These are phyloP conservation scores for Monosporascus sp. DNA, from an alignment of 2,329 filamentous ascomycete genomes.

Conservation along the genomic window DNA sequence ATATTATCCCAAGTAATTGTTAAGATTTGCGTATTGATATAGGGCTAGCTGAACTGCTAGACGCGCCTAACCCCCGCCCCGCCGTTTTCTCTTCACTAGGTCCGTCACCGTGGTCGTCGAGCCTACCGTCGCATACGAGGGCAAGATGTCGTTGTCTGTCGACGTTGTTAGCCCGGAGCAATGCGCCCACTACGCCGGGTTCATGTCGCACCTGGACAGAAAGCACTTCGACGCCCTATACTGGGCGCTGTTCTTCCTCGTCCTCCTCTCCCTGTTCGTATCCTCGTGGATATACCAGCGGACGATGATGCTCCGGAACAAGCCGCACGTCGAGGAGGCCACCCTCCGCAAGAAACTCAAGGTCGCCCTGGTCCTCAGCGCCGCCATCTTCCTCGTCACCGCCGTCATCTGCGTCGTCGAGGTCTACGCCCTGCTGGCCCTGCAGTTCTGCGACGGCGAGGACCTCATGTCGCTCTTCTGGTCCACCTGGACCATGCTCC, in stretches of 20 bases:
- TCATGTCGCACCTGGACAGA: slow-evolving; percentile 29
- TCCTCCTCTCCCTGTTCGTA: slow-evolving; percentile 32
- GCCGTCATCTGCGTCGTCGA: slow-evolving; percentile 46
- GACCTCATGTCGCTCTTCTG: slow-evolving; percentile 55
- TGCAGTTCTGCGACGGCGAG: slow-evolving; percentile 56
- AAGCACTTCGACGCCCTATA: slow-evolving; percentile 33
- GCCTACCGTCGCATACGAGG: too few relatives aligned
- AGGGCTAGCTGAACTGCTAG: too few relatives aligned
- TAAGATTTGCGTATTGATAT: too few relatives aligned
- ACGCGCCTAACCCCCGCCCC: too few relatives aligned
- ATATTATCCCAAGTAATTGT: too few relatives aligned
- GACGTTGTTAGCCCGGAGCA: slow-evolving; percentile 15
- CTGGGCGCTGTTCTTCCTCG: slow-evolving; percentile 33
- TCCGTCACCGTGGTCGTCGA: too few relatives aligned
- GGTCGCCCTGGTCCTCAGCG: slow-evolving; percentile 36
- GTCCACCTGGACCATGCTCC: slow-evolving; percentile 56
- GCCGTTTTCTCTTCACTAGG: too few relatives aligned
- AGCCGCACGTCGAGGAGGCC: slow-evolving; percentile 25
- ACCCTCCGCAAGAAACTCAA: slow-evolving; percentile 32
- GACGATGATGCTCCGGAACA: slow-evolving; percentile 31
- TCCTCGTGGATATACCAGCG: slow-evolving; percentile 32
- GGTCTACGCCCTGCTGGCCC: slow-evolving; percentile 45
- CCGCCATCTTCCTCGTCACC: slow-evolving; percentile 39
- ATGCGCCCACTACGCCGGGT: slow-evolving; percentile 35
- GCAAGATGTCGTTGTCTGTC: too few relatives aligned